These are phyloP conservation scores for Carpinus fangiana DNA, from an alignment of 306 rosid species.

Conservation along the genomic window DNA sequence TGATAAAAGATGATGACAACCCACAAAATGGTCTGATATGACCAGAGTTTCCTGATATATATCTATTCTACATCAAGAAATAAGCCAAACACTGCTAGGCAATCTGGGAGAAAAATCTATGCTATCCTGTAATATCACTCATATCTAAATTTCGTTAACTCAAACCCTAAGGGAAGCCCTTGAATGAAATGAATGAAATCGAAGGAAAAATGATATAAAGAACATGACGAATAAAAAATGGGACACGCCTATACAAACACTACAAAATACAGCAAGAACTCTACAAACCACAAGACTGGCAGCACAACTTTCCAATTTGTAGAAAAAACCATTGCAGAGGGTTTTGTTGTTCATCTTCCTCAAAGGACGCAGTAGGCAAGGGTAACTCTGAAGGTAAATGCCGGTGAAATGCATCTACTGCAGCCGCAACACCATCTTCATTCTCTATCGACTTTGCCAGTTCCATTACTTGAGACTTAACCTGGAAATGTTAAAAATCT, in stretches of 20 bases:
- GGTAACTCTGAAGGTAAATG: slow-evolving; percentile 84
- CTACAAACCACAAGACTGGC: slow-evolving; percentile 63
- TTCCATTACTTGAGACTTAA: slow-evolving; percentile 67
- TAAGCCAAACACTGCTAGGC: slow-evolving; percentile 17
- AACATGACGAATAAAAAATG: slow-evolving; percentile 7
- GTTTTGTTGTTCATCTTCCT: slow-evolving; percentile 45
- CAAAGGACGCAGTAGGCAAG: slow-evolving; percentile 48
- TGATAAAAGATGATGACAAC: background rate
- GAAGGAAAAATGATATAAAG: slow-evolving; percentile 28
- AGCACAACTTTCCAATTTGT: slow-evolving; percentile 62
- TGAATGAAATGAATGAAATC: slow-evolving; percentile 57
- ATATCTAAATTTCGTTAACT: background rate
- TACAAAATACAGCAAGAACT: slow-evolving; percentile 21
- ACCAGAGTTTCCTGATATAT: background rate
- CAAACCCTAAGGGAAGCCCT: slow-evolving; percentile 19
- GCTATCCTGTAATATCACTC: slow-evolving; percentile 11
- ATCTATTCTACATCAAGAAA: slow-evolving; percentile 10
- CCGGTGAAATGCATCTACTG: slow-evolving; percentile 86
- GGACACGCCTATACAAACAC: slow-evolving; percentile 13
- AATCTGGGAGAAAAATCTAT: slow-evolving; percentile 19
- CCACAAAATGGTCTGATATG: background rate
- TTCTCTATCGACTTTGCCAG: slow-evolving; percentile 75
- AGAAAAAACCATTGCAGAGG: slow-evolving; percentile 65
- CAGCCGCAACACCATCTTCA: slow-evolving; percentile 93
- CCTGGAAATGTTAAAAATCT: slow-evolving; percentile 41